Evolutionary conservation across 805 yeast genomes (phyloP).

Genomic region (Candida berthetii): DNA sequence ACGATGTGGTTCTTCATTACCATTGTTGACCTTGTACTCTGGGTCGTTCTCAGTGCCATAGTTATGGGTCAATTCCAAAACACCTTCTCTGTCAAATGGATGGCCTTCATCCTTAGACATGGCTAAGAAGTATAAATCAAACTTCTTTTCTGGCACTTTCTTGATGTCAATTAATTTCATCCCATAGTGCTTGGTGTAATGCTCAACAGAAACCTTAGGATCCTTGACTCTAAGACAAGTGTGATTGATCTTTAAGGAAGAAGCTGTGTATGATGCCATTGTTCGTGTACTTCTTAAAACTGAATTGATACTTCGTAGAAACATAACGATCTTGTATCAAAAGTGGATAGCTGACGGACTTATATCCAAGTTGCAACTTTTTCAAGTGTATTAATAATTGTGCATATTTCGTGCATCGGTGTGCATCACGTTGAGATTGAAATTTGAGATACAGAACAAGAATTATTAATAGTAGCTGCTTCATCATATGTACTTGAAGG

Average conservation of each 20-base stretch:
- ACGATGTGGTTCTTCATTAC: conserved; percentile 77
- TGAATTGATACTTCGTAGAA: too few relatives aligned
- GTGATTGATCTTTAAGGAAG: conserved; percentile 43
- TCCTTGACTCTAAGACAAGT: conserved; percentile 80
- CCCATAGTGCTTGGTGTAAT: conserved; percentile 72
- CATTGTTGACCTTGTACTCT: conserved; percentile 59
- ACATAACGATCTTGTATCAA: too few relatives aligned
- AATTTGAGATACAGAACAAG: too few relatives aligned
- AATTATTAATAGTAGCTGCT: too few relatives aligned
- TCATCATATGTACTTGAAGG: too few relatives aligned
- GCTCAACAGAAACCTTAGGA: conserved; percentile 64
- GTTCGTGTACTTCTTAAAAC: background rate
- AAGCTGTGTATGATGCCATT: conserved; percentile 6
- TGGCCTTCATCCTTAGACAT: conserved; percentile 18
- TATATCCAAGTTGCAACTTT: too few relatives aligned
- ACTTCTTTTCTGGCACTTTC: conserved; percentile 48
- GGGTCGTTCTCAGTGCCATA: conserved; percentile 63
- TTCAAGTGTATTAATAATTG: too few relatives aligned
- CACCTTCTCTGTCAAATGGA: conserved; percentile 40
- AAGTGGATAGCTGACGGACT: too few relatives aligned
- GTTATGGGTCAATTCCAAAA: conserved; percentile 79
- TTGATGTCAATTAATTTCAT: conserved; percentile 52
- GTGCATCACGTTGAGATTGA: too few relatives aligned
- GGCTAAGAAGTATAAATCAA: conserved; percentile 66
- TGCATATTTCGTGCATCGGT: too few relatives aligned